These are phyloP conservation scores for Cercis canadensis DNA, from an alignment of 306 rosid genomes.

Conservation along the genomic window DNA sequence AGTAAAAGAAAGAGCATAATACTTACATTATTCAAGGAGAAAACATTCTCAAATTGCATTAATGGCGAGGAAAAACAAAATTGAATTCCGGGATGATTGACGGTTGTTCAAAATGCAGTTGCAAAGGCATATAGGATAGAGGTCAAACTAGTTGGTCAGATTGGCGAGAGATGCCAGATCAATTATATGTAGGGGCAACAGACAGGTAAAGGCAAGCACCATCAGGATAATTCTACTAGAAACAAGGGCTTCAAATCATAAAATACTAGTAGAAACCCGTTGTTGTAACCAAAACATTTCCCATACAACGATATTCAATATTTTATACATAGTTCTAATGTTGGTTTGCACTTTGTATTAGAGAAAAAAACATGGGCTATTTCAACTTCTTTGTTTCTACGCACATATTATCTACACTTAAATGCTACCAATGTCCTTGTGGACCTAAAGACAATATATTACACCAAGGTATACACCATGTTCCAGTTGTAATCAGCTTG, in stretches of 20 bases:
- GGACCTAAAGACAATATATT: background rate
- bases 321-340: background rate
- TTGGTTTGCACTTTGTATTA: background rate
- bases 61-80: background rate
- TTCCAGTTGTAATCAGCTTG: background rate
- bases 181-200: background rate
- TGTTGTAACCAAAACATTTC: background rate
- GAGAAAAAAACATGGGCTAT: too few relatives aligned
- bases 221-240: background rate
- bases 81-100: background rate
- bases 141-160: background rate
- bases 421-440: background rate
- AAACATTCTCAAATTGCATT: background rate
- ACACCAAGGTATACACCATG: background rate
- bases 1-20: background rate
- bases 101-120: background rate
- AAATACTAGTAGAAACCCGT: background rate
- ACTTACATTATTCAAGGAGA: background rate
- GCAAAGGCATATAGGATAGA: background rate
- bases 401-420: background rate
- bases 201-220: background rate
- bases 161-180: background rate
- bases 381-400: background rate
- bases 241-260: background rate
- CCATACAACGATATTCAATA: background rate